A percentile compares a stretch with the other conserved stretches of the same genome.
These are phyloP conservation scores for Nidula microcarpa DNA, from an alignment of 768 basidiomycete species.

Conservation along the genomic window DNA sequence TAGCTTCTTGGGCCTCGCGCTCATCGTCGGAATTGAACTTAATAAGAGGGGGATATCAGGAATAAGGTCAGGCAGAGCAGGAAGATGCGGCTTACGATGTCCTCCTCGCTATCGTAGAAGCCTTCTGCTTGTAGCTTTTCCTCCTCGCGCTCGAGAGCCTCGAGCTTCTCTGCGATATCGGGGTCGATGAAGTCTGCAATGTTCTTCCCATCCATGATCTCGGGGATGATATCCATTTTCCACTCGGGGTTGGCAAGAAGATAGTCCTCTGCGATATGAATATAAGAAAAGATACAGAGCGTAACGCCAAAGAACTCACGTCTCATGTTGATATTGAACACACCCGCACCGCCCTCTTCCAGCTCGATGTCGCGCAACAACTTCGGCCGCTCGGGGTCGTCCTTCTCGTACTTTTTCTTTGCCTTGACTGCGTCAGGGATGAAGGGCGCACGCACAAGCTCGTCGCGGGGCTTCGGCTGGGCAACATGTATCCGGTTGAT, in stretches of 20 bases:
- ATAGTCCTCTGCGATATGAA: conserved; percentile 72
- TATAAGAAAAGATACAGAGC: background rate
- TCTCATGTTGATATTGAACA: conserved; percentile 87
- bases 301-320: conserved; percentile 51
- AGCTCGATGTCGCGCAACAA: conserved; percentile 81
- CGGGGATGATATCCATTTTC: conserved; percentile 98
- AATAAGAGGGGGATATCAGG: conserved; percentile 8
- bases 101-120: conserved; percentile 89
- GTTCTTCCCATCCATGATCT: conserved; percentile 98
- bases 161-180: conserved; percentile 94
- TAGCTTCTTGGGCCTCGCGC: conserved; percentile 65
- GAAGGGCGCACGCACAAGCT: conserved; percentile 81
- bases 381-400: conserved; percentile 71
- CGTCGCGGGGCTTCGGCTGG: conserved; percentile 85
- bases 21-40: conserved; percentile 75
- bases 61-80: background rate
- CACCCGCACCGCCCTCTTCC: conserved; percentile 86
- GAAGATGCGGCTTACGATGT: conserved; percentile 54
- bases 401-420: conserved; percentile 81
- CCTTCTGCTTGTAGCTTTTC: conserved; percentile 92
- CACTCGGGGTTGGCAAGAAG: conserved; percentile 85
- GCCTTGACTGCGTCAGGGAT: conserved; percentile 84
- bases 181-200: conserved; percentile 98
- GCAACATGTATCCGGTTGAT: conserved; percentile 97
- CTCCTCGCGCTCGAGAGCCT: conserved; percentile 95